Base-by-base conservation (phyloP, 1,139 yeast genomes). In the Nakaseomyces kungkrabaensis region DNA sequence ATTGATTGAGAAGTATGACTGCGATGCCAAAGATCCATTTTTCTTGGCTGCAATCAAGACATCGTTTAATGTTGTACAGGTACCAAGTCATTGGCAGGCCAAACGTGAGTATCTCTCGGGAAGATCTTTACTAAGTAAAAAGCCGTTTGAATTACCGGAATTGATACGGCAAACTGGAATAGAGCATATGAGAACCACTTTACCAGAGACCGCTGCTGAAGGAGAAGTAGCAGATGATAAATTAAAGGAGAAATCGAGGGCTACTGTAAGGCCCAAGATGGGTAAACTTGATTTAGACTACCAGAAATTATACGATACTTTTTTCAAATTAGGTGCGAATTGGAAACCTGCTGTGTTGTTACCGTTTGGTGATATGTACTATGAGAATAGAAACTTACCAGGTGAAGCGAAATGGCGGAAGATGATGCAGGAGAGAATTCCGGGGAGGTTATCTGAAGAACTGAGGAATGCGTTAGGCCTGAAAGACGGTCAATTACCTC, bases 201-300 rank as follows among this genome's bases (percentile, higher is more conserved):
- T 65, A 5, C 65, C 65, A 2, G 48, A 50, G 4, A 3, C n/a
- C n/a, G 57, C 72, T 22, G 74, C 70, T 10, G 50, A 50, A 4
- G 52, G 51, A 6, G 78, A 75, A 37, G 83, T 77, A 7, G 78
- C 74, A 37, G 83, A 77, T 24, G 72, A 73, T 7, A 76, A 85
- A 2, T 63, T 88, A 56, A 81, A 85, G 60, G 95, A 88, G 59
- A 77, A 78, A 61, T 85, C 84, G 65, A 73, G 97, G 54, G 94
- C 86, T 51, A 74, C 85, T 49, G 95, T 90, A 0, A 96, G 88
- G 63, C 97, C 97, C 0, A 88, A 87, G 63, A 73, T 88, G 79
- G 96, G 96, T 1, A 74, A 81, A 51, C 68, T 92, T 29, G 98
- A 92, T 66, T 77, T 92, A 36, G 97, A 92, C 65, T 90, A 85